Evolutionary conservation across 306 rosid species (phyloP).

Genomic region (Spatholobus suberectus): DNA sequence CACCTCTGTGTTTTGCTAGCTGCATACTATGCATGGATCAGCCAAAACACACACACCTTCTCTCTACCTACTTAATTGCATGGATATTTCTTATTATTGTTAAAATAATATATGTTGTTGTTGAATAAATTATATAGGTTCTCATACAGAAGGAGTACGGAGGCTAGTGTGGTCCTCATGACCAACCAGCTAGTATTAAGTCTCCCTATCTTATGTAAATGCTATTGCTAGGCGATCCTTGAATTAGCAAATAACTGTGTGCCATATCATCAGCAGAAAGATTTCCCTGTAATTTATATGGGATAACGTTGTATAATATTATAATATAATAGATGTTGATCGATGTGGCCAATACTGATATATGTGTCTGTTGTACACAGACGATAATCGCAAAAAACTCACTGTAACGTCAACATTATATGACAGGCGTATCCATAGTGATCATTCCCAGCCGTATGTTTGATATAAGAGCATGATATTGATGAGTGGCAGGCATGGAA

Average conservation of each 20-base stretch:
- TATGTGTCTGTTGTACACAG: slow-evolving; percentile 2
- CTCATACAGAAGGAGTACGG: not conserved
- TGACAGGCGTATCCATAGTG: not conserved
- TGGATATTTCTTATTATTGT: not conserved
- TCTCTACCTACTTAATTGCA: too few species aligned
- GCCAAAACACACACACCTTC: slow-evolving; percentile 11
- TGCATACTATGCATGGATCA: not conserved
- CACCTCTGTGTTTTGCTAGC: not conserved
- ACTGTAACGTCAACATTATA: slow-evolving; percentile 18
- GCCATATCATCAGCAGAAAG: slow-evolving; percentile 45
- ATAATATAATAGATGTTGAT: not conserved
- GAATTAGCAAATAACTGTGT: slow-evolving; percentile 42
- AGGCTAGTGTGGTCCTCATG: not conserved
- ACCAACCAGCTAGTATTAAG: not conserved
- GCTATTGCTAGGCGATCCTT: slow-evolving; percentile 11
- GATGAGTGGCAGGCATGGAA: not conserved
- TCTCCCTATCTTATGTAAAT: slow-evolving; percentile 6
- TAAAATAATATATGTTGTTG: not conserved
- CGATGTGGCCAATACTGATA: not conserved
- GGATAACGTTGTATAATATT: not conserved
- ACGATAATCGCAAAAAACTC: not conserved
- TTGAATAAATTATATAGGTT: not conserved
- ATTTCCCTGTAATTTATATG: slow-evolving; percentile 39
- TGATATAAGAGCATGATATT: not conserved
- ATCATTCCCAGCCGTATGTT: not conserved